phyloP scores from a whole-genome alignment of 106 monocot species.

The Gastrodia elata region DNA sequence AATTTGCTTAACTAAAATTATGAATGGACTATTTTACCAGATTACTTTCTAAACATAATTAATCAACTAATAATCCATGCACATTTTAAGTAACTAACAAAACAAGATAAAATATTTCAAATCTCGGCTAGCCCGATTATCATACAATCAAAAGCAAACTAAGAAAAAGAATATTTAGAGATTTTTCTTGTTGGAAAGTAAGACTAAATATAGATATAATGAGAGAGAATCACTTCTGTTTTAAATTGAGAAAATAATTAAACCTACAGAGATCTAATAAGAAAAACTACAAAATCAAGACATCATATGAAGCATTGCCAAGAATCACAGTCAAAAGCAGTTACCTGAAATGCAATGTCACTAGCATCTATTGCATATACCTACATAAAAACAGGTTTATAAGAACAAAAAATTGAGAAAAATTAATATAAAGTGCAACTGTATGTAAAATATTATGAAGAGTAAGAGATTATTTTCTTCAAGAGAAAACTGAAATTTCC shows the following conservation, averaged over 20 bases:
- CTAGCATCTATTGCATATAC: conserved; percentile 96
- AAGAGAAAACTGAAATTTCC: neutral
- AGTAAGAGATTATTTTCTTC: neutral
- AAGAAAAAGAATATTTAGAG: neutral
- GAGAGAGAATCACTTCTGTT: neutral
- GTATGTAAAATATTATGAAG: neutral
- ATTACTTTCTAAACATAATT: neutral
- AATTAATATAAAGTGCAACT: neutral
- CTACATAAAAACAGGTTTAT: conserved; percentile 21
- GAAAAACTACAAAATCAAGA: neutral
- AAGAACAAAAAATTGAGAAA: neutral
- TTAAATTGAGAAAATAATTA: neutral
- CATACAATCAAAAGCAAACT: neutral
- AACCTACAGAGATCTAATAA: neutral
- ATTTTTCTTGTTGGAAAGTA: neutral
- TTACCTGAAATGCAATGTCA: conserved; percentile 83
- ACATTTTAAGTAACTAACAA: neutral
- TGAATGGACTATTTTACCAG: neutral
- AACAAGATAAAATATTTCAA: neutral
- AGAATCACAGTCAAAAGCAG: neutral
- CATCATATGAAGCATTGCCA: neutral
- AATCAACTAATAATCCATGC: neutral
- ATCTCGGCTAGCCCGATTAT: neutral
- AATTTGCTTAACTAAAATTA: too few relatives aligned
- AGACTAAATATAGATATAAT: neutral